These are phyloP conservation scores for Biancaea sappan DNA, from an alignment of 306 rosid genomes.

Conservation along the genomic window DNA sequence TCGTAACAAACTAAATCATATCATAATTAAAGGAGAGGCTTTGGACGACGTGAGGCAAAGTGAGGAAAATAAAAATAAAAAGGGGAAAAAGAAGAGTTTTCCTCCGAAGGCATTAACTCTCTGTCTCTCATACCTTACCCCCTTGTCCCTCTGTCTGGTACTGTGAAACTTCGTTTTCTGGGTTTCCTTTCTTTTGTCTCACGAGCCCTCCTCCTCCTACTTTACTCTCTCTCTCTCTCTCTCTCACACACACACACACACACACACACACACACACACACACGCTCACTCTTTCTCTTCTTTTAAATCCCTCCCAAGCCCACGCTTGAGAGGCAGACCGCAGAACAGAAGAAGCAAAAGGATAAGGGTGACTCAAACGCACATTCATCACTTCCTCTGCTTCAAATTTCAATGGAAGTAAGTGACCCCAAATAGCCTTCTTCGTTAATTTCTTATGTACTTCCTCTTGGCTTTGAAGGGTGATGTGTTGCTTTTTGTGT, in stretches of 20 bases:
- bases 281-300: constrained; percentile 14
- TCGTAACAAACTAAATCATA: too few species aligned
- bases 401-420: constrained; percentile 40
- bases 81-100: too few species aligned
- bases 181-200: constrained; percentile 35
- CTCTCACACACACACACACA: constrained; percentile 32
- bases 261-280: constrained; percentile 36
- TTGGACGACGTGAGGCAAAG: too few species aligned
- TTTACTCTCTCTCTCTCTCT: constrained; percentile 19
- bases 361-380: background rate
- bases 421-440: too few species aligned
- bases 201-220: constrained; percentile 15
- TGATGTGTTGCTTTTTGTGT: too few species aligned
- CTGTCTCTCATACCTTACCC: constrained; percentile 35
- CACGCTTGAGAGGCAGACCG: constrained; percentile 36
- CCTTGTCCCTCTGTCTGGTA: constrained; percentile 59
- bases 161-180: constrained; percentile 52
- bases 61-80: too few species aligned
- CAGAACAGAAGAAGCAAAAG: background rate
- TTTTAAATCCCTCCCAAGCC: constrained; percentile 43
- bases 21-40: too few species aligned
- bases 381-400: background rate
- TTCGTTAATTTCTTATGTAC: too few species aligned
- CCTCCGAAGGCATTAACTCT: too few species aligned
- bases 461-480: too few species aligned